A percentile compares a stretch with the other conserved stretches of the same genome.
These are phyloP conservation scores for Penicillium verrucosum DNA, from an alignment of 2,329 filamentous ascomycete species.

Conservation along the genomic window DNA sequence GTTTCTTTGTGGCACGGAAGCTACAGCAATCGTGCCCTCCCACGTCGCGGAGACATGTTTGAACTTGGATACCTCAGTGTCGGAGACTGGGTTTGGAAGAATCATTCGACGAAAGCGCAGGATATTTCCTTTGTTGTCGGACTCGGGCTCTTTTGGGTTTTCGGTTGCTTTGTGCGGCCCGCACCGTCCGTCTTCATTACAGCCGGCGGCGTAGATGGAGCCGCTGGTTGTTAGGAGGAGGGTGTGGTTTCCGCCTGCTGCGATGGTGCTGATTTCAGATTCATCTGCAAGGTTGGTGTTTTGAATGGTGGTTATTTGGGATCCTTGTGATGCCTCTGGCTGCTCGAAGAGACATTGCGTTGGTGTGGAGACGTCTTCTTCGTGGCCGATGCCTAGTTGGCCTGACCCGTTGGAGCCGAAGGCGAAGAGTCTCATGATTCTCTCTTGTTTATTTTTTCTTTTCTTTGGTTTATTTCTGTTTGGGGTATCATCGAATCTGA, in stretches of 20 bases:
- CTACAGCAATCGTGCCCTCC: slow-evolving; percentile 67
- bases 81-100: slow-evolving; percentile 13
- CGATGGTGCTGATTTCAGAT: slow-evolving; percentile 38
- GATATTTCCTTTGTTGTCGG: slow-evolving; percentile 8
- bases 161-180: slow-evolving; percentile 16
- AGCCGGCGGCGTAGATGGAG: slow-evolving; percentile 63
- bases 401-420: slow-evolving; percentile 75
- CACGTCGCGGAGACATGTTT: slow-evolving; percentile 68
- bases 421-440: slow-evolving; percentile 55
- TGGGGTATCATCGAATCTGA: background rate
- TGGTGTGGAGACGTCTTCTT: slow-evolving; percentile 66
- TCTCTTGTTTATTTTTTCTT: background rate
- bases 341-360: slow-evolving; percentile 58
- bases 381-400: slow-evolving; percentile 69
- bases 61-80: slow-evolving; percentile 30
- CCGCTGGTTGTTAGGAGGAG: slow-evolving; percentile 64
- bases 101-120: slow-evolving; percentile 29
- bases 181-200: slow-evolving; percentile 51
- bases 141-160: background rate
- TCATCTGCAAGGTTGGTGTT: background rate
- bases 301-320: background rate
- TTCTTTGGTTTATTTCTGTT: background rate
- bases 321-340: slow-evolving; percentile 16
- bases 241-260: slow-evolving; percentile 82
- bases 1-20: slow-evolving; percentile 10